Evolutionary conservation across 2,329 filamentous ascomycete species (phyloP).

Genomic region (Alternaria alternata): DNA sequence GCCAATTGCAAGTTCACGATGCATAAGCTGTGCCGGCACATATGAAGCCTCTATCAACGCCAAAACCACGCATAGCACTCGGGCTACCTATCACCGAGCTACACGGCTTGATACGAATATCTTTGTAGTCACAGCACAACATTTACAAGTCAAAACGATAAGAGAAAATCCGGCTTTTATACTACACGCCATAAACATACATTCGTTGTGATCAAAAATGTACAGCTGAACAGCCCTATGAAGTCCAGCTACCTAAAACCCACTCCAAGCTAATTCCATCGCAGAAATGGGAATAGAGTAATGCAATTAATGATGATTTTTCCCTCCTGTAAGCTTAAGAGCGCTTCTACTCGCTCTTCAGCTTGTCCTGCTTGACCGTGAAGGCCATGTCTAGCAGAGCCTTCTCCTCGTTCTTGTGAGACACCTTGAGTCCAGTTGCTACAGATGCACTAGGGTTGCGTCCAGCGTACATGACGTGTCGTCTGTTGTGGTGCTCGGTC

Average conservation of each 20-base stretch:
- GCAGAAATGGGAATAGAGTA: slow-evolving; percentile 25
- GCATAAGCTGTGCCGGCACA: neutral
- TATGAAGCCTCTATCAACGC: neutral
- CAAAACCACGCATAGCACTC: neutral
- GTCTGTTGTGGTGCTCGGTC: slow-evolving; percentile 89
- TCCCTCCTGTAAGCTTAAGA: neutral
- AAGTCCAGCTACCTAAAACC: slow-evolving; percentile 4
- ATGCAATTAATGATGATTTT: slow-evolving; percentile 20
- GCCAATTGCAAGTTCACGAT: neutral
- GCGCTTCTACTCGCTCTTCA: slow-evolving; percentile 66
- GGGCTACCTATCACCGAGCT: slow-evolving; percentile 22
- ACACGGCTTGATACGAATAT: neutral
- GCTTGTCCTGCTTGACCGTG: slow-evolving; percentile 68
- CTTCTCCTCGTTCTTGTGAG: slow-evolving; percentile 91
- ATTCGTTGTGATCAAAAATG: slow-evolving; percentile 37
- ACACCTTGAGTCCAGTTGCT: slow-evolving; percentile 88
- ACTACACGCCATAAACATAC: slow-evolving; percentile 44
- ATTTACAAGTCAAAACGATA: neutral
- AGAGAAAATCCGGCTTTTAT: slow-evolving; percentile 31
- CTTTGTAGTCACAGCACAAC: neutral
- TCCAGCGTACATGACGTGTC: slow-evolving; percentile 97
- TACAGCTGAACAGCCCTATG: slow-evolving; percentile 31
- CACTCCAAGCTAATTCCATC: neutral
- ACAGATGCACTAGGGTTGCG: slow-evolving; percentile 92
- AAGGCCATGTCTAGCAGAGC: slow-evolving; percentile 76